Evolutionary conservation across 2,329 filamentous ascomycete genomes (phyloP), one percentile per base, ranked within the genome.

Genomic region (Phialemonium atrogriseum): DNA sequence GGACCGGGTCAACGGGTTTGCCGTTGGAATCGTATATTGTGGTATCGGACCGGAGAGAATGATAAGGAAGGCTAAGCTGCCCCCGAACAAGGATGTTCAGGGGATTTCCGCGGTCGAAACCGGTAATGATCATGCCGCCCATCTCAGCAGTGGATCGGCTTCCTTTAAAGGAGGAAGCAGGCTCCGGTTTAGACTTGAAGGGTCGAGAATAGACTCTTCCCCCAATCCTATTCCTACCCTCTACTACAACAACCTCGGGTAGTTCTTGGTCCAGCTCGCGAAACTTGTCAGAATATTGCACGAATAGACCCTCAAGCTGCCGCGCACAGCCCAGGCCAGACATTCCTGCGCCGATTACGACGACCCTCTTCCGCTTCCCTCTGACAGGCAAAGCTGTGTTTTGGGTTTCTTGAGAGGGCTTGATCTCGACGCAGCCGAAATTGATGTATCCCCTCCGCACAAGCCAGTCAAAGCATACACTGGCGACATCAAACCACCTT

Each of bases 111-210:
- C 85, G 77, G 44, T 96, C 87, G 52, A 96, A 98, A 1, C 91
- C 91, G 20, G 93, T 95, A 39, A 98, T 87, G 38, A 98, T 96
- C 69, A 98, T 94, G 34, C 89, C 91, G 17, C 91, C 91, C 79
- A 95, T 93, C 55, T 98, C 91, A 19, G 86, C 91, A 13, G 88
- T 96, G 49, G 81, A 82, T 30, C 76, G 65, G 39, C 67, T 71
- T 7, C 65, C 69, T 59, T 72, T 54, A 69, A 73, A 58, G 47
- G 51, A 66, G 59, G 51, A 76, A 45, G 42, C 60, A 57, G 49
- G 64, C 51, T 34, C 64, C 56, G 54, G 72, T 55, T 63, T 81
- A 61, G 62, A 77, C 68, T 64, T 63, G 40, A 80, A 70, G 15
- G 70, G 60, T 32, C 73, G 86, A 32, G 91, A 98, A 58, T 95